Evolutionary conservation across 495 filamentous ascomycete species (phyloP).

Genomic region (Podospora anserina): DNA sequence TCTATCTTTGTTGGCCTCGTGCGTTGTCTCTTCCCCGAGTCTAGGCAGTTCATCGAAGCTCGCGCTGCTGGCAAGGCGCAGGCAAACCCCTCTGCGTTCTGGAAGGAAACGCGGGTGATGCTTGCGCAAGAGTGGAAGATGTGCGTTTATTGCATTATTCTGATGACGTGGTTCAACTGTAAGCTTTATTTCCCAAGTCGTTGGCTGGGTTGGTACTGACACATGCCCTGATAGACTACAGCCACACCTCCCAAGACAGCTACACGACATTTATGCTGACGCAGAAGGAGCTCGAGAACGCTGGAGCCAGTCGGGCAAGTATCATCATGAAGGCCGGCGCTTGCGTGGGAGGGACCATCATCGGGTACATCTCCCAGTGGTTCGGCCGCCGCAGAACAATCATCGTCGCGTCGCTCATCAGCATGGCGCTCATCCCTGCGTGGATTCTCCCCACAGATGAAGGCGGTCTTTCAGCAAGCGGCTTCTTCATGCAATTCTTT

Average conservation of each 20-base stretch:
- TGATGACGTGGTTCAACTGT: conserved; percentile 67
- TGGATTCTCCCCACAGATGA: conserved; percentile 66
- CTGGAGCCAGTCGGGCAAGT: conserved; percentile 59
- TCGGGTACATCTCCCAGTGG: conserved; percentile 69
- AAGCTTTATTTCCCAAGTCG: conserved; percentile 1
- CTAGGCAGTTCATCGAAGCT: conserved; percentile 64
- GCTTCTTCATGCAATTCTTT: conserved; percentile 77
- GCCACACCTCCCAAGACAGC: conserved; percentile 67
- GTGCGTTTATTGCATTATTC: conserved; percentile 64
- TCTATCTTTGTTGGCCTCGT: conserved; percentile 62
- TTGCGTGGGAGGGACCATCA: conserved; percentile 68
- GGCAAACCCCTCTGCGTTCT: conserved; percentile 53
- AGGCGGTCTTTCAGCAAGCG: conserved; percentile 57
- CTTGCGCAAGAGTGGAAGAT: conserved; percentile 66
- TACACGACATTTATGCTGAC: conserved; percentile 74
- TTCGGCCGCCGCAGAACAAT: conserved; percentile 67
- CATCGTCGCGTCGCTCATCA: conserved; percentile 56
- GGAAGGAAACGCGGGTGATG: conserved; percentile 60
- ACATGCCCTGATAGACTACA: conserved; percentile 48
- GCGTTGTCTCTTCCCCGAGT: conserved; percentile 66
- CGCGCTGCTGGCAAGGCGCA: conserved; percentile 51
- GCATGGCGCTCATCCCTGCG: conserved; percentile 59
- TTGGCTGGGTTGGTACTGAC: background rate
- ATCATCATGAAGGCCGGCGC: conserved; percentile 73
- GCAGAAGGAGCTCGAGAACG: conserved; percentile 61